Evolutionary conservation across 2,329 filamentous ascomycete genomes (phyloP).

Genomic region (Xylaria multiplex): DNA sequence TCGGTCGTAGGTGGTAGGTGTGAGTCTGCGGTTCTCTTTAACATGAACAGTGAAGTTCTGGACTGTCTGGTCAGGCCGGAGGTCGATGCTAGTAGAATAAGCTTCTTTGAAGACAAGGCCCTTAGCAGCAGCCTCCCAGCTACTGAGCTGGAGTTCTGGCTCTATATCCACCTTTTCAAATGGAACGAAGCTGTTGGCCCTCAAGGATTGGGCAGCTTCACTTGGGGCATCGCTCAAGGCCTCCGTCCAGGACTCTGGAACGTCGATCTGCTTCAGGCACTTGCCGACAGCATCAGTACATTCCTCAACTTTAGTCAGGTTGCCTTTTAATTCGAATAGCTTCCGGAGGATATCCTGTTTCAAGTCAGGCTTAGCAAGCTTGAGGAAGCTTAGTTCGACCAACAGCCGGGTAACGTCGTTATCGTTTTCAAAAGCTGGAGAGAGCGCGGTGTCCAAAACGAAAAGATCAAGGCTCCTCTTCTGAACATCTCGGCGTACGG

Average conservation of each 20-base stretch:
- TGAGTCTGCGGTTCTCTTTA: slow-evolving; percentile 94
- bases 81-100: slow-evolving; percentile 75
- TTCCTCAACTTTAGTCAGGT: slow-evolving; percentile 61
- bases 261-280: slow-evolving; percentile 76
- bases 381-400: slow-evolving; percentile 84
- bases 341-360: slow-evolving; percentile 72
- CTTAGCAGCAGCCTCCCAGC: slow-evolving; percentile 88
- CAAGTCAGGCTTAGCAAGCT: slow-evolving; percentile 74
- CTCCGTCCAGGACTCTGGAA: slow-evolving; percentile 83
- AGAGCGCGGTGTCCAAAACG: slow-evolving; percentile 76
- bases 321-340: slow-evolving; percentile 68
- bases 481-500: slow-evolving; percentile 76
- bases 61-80: slow-evolving; percentile 86
- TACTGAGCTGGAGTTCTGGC: slow-evolving; percentile 70
- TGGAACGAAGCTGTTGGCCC: slow-evolving; percentile 81
- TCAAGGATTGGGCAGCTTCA: slow-evolving; percentile 71
- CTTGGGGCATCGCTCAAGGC: slow-evolving; percentile 67
- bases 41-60: slow-evolving; percentile 90
- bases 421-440: slow-evolving; percentile 74
- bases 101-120: slow-evolving; percentile 94
- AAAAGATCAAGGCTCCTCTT: slow-evolving; percentile 77
- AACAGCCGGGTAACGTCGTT: slow-evolving; percentile 71
- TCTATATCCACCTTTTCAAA: slow-evolving; percentile 82
- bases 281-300: slow-evolving; percentile 74
- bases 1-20: slow-evolving; percentile 87